Evolutionary conservation across 2,329 filamentous ascomycete species (phyloP), one percentile per base, ranked within the genome.

Genomic region (Fusarium clavum): DNA sequence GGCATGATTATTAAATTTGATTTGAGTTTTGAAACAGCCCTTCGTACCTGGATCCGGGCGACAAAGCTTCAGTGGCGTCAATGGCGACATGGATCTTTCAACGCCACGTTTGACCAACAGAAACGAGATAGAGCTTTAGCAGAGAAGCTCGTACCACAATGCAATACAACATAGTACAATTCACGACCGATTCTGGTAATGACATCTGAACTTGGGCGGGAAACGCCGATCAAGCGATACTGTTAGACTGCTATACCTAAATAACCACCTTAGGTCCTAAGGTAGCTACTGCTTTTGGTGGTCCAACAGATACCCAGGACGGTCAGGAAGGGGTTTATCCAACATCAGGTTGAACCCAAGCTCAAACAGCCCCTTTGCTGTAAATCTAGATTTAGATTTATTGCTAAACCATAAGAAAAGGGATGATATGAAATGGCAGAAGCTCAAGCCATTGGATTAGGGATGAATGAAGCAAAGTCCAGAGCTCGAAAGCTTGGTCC

Each of bases 21-120:
- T 27, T 51, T 43, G 20, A 48, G 30, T 45, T 34, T 29, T 40
- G 38, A 56, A 40, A 61, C 51, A 67, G 40, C 30, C 44, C 38
- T 53, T 44, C 38, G 63, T 64, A 46, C 59, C 64, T 69, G 59
- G 49, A 71, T 69, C 64, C 45, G 68, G 68, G 59, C 40, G 59
- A 43, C 49, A 41, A 43, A 53, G 24, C 18, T 22, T n/a, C 38
- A 20, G 32, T 43, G 25, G 49, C 48, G 12, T 40, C 51, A 30
- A 60, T 29, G 54, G 63, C 25, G 38, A 55, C 63, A 58, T 61
- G 68, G 64, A 69, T 58, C 59, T 57, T 40, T 16, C 55, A 32
- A 55, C 55, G 60, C 68, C 68, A 56, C 71, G 68, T 65, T 69
- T 63, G 47, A 60, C 67, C 43, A 46, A 45, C 62, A 51, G 22